Percentiles rank a stretch among this genome's conserved stretches.
phyloP scores from a whole-genome alignment of 495 filamentous ascomycete genomes.

The Penicillium paradoxum region DNA sequence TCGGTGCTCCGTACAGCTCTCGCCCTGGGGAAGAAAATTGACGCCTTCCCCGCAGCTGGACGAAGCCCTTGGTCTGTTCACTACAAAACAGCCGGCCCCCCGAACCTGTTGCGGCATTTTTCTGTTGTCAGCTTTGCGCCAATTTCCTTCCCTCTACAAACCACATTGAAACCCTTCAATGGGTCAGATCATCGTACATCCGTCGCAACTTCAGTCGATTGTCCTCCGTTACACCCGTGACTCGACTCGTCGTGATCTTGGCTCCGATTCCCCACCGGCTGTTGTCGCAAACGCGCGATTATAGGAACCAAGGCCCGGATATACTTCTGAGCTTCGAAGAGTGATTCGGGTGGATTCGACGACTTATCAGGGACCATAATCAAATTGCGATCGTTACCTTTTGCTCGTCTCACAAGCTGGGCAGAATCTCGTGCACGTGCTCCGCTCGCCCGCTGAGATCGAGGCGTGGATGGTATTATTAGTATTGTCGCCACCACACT shows the following conservation, averaged over 20 bases:
- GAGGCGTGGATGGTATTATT: slow-evolving; percentile 21
- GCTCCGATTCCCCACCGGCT: slow-evolving; percentile 18
- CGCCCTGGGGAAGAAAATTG: slow-evolving; percentile 4
- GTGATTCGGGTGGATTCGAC: neutral
- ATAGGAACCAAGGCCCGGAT: slow-evolving; percentile 12
- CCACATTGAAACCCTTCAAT: slow-evolving; percentile 20
- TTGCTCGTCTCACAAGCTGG: neutral
- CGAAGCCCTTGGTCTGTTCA: slow-evolving; percentile 16
- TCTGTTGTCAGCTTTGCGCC: slow-evolving; percentile 16
- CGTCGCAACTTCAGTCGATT: slow-evolving; percentile 21
- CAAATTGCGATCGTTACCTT: slow-evolving; percentile 9
- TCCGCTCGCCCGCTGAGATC: slow-evolving; percentile 15
- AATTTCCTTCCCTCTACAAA: neutral
- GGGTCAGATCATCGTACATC: slow-evolving; percentile 15
- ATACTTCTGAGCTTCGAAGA: neutral
- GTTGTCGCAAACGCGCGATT: slow-evolving; percentile 23
- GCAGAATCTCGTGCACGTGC: slow-evolving; percentile 19
- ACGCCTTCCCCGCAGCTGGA: slow-evolving; percentile 26
- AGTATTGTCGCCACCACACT: slow-evolving; percentile 15
- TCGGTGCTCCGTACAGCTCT: neutral
- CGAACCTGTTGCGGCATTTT: slow-evolving; percentile 28
- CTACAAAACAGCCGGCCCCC: slow-evolving; percentile 23
- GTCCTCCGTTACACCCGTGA: slow-evolving; percentile 24
- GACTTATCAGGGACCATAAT: neutral
- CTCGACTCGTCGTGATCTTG: slow-evolving; percentile 11